Conservation (phyloP, 169 alveolate genomes). For the Plasmodium fragile region DNA sequence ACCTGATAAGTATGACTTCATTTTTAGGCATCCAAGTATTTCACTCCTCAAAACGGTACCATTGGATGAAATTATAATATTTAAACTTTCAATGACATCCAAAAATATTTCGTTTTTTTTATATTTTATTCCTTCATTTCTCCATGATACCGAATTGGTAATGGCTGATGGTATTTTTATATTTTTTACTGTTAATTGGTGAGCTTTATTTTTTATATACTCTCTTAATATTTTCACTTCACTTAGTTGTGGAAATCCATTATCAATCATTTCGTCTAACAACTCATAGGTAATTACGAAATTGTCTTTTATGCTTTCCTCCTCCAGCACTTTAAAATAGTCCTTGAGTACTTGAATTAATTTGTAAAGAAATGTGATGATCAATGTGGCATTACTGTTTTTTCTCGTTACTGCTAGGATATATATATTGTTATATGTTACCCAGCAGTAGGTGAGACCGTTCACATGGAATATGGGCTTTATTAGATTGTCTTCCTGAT, state of each 20-base stretch:
- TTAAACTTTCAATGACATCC: constrained; percentile 98
- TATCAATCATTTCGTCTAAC: constrained; percentile 99
- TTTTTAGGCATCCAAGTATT: constrained; percentile 96
- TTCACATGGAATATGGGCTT: constrained; percentile 96
- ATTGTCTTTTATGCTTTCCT: constrained; percentile 98
- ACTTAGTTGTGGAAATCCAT: constrained; percentile 99
- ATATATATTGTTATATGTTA: constrained; percentile 95
- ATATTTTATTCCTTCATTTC: constrained; percentile 98
- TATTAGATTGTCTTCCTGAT: constrained; percentile 94
- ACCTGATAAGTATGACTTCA: constrained; percentile 97
- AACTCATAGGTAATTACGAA: constrained; percentile 98
- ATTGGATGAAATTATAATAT: constrained; percentile 89
- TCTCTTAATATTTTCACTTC: constrained; percentile 86
- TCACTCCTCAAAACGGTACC: constrained; percentile 97
- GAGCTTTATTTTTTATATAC: constrained; percentile 91
- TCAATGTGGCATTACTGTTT: constrained; percentile 83
- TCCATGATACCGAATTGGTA: constrained; percentile 95
- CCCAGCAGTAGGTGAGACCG: constrained; percentile 97
- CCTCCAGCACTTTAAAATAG: constrained; percentile 97
- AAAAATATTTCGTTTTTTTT: constrained; percentile 98
- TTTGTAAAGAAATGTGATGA: constrained; percentile 82
- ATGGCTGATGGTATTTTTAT: constrained; percentile 94
- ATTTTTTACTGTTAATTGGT: constrained; percentile 84
- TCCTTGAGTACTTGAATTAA: constrained; percentile 91
- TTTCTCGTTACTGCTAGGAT: constrained; percentile 88